Evolutionary conservation across 1,139 yeast genomes (phyloP).

Genomic region (Suhomyces choctaworum): DNA sequence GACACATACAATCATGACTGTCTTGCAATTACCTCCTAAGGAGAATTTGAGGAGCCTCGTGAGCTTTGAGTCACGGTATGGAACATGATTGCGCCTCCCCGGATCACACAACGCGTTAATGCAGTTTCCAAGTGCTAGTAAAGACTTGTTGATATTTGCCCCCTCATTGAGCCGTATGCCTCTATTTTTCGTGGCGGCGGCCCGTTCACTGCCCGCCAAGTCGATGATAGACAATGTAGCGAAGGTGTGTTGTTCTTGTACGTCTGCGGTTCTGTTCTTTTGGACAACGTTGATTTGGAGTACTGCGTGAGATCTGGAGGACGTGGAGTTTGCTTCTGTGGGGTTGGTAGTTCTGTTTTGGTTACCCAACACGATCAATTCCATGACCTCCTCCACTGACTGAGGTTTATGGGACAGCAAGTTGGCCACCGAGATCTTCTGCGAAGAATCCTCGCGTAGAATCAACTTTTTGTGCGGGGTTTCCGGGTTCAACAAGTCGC

Average conservation of each 20-base stretch:
- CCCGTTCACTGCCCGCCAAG: constrained; percentile 93
- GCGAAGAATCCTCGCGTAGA: constrained; percentile 70
- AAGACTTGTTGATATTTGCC: constrained; percentile 85
- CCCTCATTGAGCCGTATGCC: constrained; percentile 85
- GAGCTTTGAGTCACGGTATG: constrained; percentile 86
- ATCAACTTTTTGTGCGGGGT: constrained; percentile 48
- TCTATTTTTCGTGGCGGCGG: constrained; percentile 81
- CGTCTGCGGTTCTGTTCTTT: constrained; percentile 58
- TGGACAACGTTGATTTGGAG: constrained; percentile 76
- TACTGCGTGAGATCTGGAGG: constrained; percentile 92
- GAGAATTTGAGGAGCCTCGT: constrained; percentile 85
- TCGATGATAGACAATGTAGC: constrained; percentile 87
- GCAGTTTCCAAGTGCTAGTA: constrained; percentile 89
- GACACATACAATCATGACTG: constrained; percentile 93
- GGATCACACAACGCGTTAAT: constrained; percentile 88
- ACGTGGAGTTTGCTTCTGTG: constrained; percentile 86
- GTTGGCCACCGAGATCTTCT: constrained; percentile 72
- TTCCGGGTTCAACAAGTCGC: constrained; percentile 69
- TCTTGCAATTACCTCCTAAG: constrained; percentile 91
- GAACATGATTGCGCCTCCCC: constrained; percentile 69
- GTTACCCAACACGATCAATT: constrained; percentile 71
- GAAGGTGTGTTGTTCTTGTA: constrained; percentile 66
- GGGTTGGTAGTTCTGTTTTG: constrained; percentile 78
- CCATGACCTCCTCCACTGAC: constrained; percentile 78
- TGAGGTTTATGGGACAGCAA: constrained; percentile 64